phyloP scores from a whole-genome alignment of 768 basidiomycete genomes.

The Clavaria fumosa region DNA sequence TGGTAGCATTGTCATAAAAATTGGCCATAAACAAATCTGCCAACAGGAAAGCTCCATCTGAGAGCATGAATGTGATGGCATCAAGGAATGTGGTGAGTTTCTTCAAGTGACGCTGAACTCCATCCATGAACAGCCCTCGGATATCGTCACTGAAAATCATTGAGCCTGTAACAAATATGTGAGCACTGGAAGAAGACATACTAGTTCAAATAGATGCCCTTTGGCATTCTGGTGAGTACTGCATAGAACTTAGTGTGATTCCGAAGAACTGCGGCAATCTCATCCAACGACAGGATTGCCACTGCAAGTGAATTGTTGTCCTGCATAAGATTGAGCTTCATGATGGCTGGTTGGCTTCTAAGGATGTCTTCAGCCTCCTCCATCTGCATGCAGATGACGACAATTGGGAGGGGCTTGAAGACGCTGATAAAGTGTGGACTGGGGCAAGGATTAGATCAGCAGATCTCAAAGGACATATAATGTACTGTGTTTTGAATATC shows the following conservation, averaged over 20 bases:
- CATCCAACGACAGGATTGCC: slow-evolving; percentile 1
- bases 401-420: slow-evolving; percentile 1
- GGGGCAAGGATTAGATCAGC: neutral
- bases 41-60: neutral
- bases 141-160: slow-evolving; percentile 2
- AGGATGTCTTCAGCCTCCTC: slow-evolving; percentile 2
- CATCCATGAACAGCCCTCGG: neutral
- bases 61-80: slow-evolving; percentile 3
- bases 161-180: neutral
- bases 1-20: too few species aligned
- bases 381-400: slow-evolving; percentile 1
- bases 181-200: slow-evolving; percentile 1
- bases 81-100: slow-evolving; percentile 2
- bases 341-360: neutral
- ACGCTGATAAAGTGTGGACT: neutral
- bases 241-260: slow-evolving; percentile 4
- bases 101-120: slow-evolving; percentile 1
- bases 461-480: neutral
- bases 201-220: slow-evolving; percentile 5
- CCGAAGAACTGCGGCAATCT: slow-evolving; percentile 1
- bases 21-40: slow-evolving; percentile 1
- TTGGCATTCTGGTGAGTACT: slow-evolving; percentile 1
- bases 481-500: neutral
- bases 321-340: neutral
- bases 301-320: neutral